Evolutionary conservation across 2,329 filamentous ascomycete species (phyloP), one percentile per base, ranked within the genome.

Genomic region (Gyromitra esculenta): DNA sequence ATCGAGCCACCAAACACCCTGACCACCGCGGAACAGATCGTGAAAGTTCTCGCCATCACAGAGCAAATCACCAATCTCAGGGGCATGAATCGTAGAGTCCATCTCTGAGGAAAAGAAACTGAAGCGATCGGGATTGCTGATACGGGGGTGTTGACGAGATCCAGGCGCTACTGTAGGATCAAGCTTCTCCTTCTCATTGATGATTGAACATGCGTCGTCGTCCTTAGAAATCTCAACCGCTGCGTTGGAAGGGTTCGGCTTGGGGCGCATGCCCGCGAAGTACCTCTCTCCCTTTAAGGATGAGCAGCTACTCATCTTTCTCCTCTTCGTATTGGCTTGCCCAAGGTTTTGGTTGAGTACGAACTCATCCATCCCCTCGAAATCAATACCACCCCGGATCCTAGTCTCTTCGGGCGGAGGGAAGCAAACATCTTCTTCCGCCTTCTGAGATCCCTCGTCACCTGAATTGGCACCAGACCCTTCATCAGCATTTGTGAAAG

Each of bases 1-100:
- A 81, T 99, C 97, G 65, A 99, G 87, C 96, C 96, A 99, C 94
- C 95, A 99, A n/a, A 97, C 94, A 81, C 95, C 95, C 80, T 94
- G 87, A 43, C 88, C 88, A 45, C 90, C 86, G 80, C 90, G 89
- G 82, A 99, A 99, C 9, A 99, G 89, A 73, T 94, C 93, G 41
- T 93, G 91, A 81, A 98, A 92, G 74, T 91, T 92, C 83, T 97
- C 96, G 7, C 94, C 95, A 1, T 94, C 94, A 73, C 97, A 89
- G 3, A 97, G 88, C 7, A 97, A 88, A 81, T 94, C 95, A 21
- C 93, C 93, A 78, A 99, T 88, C 80, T 97, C 93, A 0, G 92
- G 89, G 15, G 95, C 93, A 82, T 97, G 94, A 77, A 98, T 93
- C 0, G 94, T 97, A 65, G 93, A 94, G 82, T 97, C 94, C 84